These are phyloP conservation scores for Chaetomium globosum DNA, from an alignment of 2,329 filamentous ascomycete genomes.

Conservation along the genomic window DNA sequence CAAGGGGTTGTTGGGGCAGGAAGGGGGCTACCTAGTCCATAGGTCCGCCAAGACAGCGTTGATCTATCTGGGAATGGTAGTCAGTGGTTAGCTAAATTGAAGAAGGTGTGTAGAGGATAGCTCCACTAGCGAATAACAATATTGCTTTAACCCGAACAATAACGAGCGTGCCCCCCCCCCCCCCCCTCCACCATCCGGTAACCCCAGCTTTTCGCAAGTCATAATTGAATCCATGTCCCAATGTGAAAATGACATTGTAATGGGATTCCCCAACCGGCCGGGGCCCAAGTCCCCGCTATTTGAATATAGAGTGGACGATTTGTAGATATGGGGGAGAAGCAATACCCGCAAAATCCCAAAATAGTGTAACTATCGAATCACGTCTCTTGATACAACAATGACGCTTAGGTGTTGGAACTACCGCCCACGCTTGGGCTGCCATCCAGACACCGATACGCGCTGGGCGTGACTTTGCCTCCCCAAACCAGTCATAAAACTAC, in stretches of 20 bases:
- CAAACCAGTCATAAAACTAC: no score
- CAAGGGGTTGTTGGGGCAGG: background rate
- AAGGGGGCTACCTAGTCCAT: background rate
- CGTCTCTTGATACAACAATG: conserved; percentile 22
- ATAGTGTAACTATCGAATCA: background rate
- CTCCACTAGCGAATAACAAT: conserved; percentile 7
- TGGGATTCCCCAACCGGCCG: no score
- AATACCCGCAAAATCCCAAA: background rate
- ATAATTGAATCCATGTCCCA: no score
- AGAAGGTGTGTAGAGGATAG: conserved; percentile 18
- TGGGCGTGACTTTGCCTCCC: background rate
- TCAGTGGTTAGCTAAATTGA: conserved; percentile 2
- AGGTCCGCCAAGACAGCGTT: background rate
- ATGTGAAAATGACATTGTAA: no score
- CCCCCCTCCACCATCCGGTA: no score
- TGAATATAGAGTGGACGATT: background rate
- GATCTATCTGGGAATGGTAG: background rate
- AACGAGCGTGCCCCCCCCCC: no score
- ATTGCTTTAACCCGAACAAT: background rate
- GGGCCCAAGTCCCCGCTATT: background rate
- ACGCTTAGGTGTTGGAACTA: conserved; percentile 22
- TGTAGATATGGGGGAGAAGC: background rate
- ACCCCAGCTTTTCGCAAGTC: no score
- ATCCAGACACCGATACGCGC: background rate
- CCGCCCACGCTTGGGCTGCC: conserved; percentile 8